phyloP scores from a whole-genome alignment of 768 basidiomycete genomes.

The Pleurotus citrinopileatus region DNA sequence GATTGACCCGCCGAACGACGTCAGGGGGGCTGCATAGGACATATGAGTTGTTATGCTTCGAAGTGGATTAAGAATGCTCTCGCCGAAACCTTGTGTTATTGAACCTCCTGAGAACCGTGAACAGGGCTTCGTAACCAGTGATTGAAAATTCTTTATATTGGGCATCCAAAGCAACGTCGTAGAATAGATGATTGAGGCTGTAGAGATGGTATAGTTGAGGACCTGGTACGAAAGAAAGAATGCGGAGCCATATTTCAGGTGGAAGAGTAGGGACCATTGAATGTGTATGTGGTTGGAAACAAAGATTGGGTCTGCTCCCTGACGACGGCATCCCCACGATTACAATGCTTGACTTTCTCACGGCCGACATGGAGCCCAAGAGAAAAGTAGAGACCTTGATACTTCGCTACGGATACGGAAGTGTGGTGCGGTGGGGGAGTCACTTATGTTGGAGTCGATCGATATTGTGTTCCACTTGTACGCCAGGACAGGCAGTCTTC shows the following conservation, averaged over 20 bases:
- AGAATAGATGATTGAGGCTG: not conserved
- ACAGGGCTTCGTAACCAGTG: not conserved
- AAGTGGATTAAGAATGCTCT: not conserved
- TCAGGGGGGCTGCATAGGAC: too few relatives aligned
- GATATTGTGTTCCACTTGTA: slow-evolving; percentile 49
- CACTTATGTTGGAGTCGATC: slow-evolving; percentile 24
- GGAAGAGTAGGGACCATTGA: not conserved
- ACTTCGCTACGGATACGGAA: too few relatives aligned
- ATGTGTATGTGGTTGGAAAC: not conserved
- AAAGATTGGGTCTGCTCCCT: slow-evolving; percentile 16
- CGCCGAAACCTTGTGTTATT: not conserved
- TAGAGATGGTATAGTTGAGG: not conserved
- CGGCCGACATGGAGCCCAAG: slow-evolving; percentile 32
- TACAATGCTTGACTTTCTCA: slow-evolving; percentile 39
- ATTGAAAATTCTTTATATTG: not conserved
- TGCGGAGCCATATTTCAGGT: not conserved
- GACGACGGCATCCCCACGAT: slow-evolving; percentile 46
- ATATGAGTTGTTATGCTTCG: too few relatives aligned
- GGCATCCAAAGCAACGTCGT: not conserved
- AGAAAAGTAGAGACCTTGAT: too few relatives aligned
- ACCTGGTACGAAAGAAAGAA: not conserved
- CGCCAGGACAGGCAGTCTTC: slow-evolving; percentile 18
- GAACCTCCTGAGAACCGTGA: not conserved
- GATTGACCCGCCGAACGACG: too few relatives aligned
- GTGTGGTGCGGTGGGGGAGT: too few relatives aligned